Percentiles rank a stretch among this genome's conserved stretches.
Conservation (phyloP, 148 eudicot species). For the Vaccinium vitisidaea region DNA sequence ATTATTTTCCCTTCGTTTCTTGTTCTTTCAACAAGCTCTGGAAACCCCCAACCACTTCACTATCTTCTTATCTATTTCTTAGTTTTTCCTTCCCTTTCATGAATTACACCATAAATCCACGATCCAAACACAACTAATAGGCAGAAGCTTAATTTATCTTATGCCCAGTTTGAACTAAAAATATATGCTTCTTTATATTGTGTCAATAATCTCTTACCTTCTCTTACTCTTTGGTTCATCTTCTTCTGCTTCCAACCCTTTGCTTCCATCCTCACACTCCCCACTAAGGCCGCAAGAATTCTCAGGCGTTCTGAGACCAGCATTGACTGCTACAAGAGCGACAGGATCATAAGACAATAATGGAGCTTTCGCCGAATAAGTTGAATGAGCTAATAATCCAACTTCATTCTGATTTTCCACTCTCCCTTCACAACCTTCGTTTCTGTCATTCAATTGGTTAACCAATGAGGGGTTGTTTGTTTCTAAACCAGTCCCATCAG, state of each 20-base stretch:
- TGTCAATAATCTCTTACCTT: constrained; percentile 46
- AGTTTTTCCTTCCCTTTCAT: background rate
- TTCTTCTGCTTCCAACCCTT: constrained; percentile 37
- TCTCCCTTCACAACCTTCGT: constrained; percentile 31
- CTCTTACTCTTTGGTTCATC: constrained; percentile 55
- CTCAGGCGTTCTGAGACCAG: constrained; percentile 23
- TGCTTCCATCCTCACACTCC: constrained; percentile 39
- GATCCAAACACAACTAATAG: background rate
- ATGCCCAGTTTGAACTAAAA: background rate
- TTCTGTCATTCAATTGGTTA: constrained; percentile 25
- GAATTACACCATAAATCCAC: background rate
- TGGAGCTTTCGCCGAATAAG: constrained; percentile 23
- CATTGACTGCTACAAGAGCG: constrained; percentile 20
- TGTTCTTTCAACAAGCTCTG: background rate
- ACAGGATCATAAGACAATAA: constrained; percentile 22
- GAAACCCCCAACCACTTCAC: background rate
- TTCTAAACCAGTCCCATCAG: constrained; percentile 32
- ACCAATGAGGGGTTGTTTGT: constrained; percentile 17
- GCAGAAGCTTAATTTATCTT: background rate
- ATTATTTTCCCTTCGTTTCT: background rate
- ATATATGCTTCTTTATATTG: background rate
- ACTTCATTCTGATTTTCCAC: constrained; percentile 27
- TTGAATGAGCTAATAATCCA: constrained; percentile 20
- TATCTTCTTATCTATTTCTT: background rate
- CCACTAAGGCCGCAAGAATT: constrained; percentile 40